Conservation (phyloP, 345 rosid genomes). For the Acer campestre region DNA sequence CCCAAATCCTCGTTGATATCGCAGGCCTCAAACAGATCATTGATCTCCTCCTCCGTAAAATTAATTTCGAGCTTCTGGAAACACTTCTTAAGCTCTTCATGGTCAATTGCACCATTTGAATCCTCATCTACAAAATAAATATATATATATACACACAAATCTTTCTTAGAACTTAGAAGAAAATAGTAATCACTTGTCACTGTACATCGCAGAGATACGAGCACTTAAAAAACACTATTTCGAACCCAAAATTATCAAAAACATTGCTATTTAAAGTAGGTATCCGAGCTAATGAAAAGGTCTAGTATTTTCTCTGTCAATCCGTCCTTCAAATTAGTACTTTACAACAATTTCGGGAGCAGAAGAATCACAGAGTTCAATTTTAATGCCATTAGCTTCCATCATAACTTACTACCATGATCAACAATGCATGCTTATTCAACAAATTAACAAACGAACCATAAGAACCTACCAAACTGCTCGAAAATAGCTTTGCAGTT, state of each 20-base stretch:
- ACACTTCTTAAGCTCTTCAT: constrained; percentile 74
- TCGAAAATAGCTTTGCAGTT: constrained; percentile 83
- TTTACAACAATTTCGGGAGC: background rate
- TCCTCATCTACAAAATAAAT: constrained; percentile 65
- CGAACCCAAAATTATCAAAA: background rate
- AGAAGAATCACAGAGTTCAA: background rate
- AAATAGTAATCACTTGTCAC: background rate
- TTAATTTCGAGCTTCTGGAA: constrained; percentile 66
- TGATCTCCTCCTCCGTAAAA: constrained; percentile 78
- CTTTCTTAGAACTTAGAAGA: background rate
- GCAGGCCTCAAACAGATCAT: constrained; percentile 79
- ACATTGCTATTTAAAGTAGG: background rate
- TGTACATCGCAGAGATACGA: background rate
- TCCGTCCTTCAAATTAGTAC: background rate
- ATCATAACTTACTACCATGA: no score
- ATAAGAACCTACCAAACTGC: constrained; percentile 64
- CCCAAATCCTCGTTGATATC: constrained; percentile 81
- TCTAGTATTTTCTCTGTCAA: no score
- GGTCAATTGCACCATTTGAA: constrained; percentile 79
- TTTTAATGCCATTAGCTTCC: background rate
- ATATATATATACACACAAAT: background rate
- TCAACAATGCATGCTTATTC: background rate
- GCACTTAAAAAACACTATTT: background rate
- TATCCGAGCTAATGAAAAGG: background rate
- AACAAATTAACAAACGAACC: background rate